Conservation (phyloP, 2,329 filamentous ascomycete genomes). For the Microthyrium microscopicum region DNA sequence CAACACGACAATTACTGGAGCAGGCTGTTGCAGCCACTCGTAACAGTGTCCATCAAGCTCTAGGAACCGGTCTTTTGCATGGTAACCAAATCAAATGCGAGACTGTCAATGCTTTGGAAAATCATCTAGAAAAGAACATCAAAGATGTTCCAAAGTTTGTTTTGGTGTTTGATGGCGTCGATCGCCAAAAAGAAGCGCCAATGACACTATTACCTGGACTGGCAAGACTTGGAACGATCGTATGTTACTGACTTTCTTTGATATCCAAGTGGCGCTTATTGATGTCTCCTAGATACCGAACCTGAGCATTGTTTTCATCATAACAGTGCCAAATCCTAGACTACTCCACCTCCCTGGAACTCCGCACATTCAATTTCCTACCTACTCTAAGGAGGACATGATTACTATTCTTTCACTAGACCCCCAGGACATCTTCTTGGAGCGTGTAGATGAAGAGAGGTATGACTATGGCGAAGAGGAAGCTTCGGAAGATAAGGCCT, state of each 20-base stretch:
- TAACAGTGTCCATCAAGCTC: constrained; percentile 12
- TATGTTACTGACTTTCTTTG: constrained; percentile 27
- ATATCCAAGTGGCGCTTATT: background rate
- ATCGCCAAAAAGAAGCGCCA: constrained; percentile 65
- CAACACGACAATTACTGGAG: constrained; percentile 61
- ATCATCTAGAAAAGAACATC: background rate
- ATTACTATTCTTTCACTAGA: constrained; percentile 55
- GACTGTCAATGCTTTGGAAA: constrained; percentile 5
- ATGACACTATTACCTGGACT: constrained; percentile 66
- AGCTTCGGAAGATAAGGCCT: constrained; percentile 41
- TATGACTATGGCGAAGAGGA: constrained; percentile 29
- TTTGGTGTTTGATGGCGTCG: constrained; percentile 75
- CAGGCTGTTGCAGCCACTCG: constrained; percentile 39
- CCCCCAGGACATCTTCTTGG: constrained; percentile 30
- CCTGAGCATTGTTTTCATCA: constrained; percentile 61
- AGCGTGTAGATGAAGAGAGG: constrained; percentile 29
- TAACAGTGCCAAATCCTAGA: constrained; percentile 52
- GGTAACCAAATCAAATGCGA: constrained; percentile 39
- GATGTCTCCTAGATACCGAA: constrained; percentile 48
- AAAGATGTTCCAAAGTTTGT: constrained; percentile 58
- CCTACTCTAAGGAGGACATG: constrained; percentile 68
- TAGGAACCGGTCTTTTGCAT: constrained; percentile 14
- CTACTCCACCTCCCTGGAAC: constrained; percentile 54
- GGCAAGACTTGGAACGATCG: constrained; percentile 64
- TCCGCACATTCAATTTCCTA: constrained; percentile 65